phyloP scores from a whole-genome alignment of 257 asterid genomes.

The Leonotis leonurus region DNA sequence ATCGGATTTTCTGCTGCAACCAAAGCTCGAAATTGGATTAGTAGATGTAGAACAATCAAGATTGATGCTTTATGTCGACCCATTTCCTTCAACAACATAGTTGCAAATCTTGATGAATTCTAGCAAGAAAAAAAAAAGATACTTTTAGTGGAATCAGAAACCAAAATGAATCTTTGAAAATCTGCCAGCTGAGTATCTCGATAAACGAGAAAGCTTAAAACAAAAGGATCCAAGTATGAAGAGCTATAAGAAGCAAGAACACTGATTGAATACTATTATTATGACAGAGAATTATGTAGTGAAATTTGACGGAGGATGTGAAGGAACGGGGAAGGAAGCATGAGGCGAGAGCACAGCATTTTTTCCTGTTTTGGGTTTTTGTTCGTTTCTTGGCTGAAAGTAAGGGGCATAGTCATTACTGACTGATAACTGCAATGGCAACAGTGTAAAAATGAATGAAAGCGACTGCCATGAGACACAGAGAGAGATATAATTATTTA shows the following conservation, averaged over 20 bases:
- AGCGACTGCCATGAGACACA: conserved; percentile 26
- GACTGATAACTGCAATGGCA: conserved; percentile 42
- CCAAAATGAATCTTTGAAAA: conserved; percentile 4
- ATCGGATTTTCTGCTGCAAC: conserved; percentile 28
- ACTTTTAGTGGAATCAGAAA: not conserved
- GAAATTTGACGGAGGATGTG: conserved; percentile 19
- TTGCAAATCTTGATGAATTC: conserved; percentile 13
- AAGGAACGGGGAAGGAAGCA: conserved; percentile 10
- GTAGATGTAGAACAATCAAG: conserved; percentile 31
- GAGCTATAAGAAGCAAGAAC: not conserved
- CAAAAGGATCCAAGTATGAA: conserved; percentile 14
- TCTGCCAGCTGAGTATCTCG: conserved; percentile 3
- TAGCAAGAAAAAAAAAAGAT: conserved; percentile 10
- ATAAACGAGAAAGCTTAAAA: conserved; percentile 2
- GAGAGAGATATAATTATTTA: not conserved
- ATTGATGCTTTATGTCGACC: conserved; percentile 19
- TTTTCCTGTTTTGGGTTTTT: conserved; percentile 26
- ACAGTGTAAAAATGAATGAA: conserved; percentile 26
- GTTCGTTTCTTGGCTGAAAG: conserved; percentile 22
- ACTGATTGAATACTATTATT: not conserved
- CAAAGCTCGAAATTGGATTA: conserved; percentile 16
- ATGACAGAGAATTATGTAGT: not conserved
- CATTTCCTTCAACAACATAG: conserved; percentile 28
- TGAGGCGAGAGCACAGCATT: conserved; percentile 28
- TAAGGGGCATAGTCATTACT: conserved; percentile 31